Evolutionary conservation across 2,329 filamentous ascomycete species (phyloP).

Genomic region (Tolypocladium sp.): DNA sequence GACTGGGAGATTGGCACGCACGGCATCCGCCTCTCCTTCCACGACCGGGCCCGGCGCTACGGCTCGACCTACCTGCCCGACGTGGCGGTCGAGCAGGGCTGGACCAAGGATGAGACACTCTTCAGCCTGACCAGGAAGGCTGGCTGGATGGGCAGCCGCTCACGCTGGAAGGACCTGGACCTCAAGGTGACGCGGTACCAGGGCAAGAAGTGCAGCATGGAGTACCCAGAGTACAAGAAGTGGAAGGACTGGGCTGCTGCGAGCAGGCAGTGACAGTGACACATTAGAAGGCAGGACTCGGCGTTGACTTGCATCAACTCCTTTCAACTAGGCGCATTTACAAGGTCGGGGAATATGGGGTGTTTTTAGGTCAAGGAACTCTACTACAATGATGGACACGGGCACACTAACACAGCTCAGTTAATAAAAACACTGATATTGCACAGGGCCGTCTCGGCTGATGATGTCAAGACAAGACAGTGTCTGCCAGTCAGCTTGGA

Average conservation of each 20-base stretch:
- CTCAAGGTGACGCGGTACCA: slow-evolving; percentile 78
- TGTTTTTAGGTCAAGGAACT: not conserved
- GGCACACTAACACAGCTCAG: not conserved
- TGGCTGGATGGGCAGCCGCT: slow-evolving; percentile 76
- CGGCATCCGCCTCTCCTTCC: slow-evolving; percentile 79
- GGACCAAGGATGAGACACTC: slow-evolving; percentile 87
- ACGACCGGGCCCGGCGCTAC: slow-evolving; percentile 61
- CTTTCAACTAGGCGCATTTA: not conserved
- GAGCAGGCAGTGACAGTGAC: slow-evolving; percentile 12
- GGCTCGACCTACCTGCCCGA: slow-evolving; percentile 89
- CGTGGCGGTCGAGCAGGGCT: slow-evolving; percentile 85
- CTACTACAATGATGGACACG: not conserved
- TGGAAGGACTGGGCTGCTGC: slow-evolving; percentile 66
- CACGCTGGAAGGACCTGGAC: slow-evolving; percentile 71
- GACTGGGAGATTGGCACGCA: slow-evolving; percentile 86
- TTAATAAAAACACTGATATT: not conserved
- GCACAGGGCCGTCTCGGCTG: not conserved
- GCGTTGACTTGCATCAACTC: not conserved
- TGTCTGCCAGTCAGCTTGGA: not conserved
- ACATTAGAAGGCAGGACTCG: not conserved
- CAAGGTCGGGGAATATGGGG: not conserved
- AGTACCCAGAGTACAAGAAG: slow-evolving; percentile 64
- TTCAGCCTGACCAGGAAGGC: slow-evolving; percentile 90
- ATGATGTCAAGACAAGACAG: not conserved
- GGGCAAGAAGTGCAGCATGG: slow-evolving; percentile 65